phyloP scores from a whole-genome alignment of 148 eudicot species.

The Rhododendron vialii region DNA sequence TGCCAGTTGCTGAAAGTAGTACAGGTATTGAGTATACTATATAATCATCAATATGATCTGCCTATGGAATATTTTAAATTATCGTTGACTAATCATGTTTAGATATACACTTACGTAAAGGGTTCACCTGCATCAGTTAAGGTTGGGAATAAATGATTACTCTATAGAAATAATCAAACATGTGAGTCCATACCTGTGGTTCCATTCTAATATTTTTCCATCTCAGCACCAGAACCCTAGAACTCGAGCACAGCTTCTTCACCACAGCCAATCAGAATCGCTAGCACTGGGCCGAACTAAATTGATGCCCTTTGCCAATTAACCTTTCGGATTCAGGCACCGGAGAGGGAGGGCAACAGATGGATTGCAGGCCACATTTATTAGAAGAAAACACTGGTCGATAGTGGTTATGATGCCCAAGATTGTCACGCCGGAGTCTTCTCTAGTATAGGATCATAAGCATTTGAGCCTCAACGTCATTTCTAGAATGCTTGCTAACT shows the following conservation, averaged over 20 bases:
- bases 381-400: background rate
- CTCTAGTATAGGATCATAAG: background rate
- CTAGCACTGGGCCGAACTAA: background rate
- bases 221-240: background rate
- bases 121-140: background rate
- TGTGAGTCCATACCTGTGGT: background rate
- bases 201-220: background rate
- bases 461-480: background rate
- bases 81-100: background rate
- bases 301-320: background rate
- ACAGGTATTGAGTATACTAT: background rate
- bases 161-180: background rate
- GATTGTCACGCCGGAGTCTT: background rate
- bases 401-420: background rate
- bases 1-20: background rate
- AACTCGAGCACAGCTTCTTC: background rate
- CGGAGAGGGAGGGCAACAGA: background rate
- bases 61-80: background rate
- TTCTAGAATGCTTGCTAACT: background rate
- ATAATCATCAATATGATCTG: background rate
- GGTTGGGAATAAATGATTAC: background rate
- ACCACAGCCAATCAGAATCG: background rate
- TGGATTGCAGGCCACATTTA: background rate
- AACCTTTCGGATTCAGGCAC: background rate
- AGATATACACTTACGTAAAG: background rate